Evolutionary conservation across 306 rosid species (phyloP).

Genomic region (Acacia confusa): DNA sequence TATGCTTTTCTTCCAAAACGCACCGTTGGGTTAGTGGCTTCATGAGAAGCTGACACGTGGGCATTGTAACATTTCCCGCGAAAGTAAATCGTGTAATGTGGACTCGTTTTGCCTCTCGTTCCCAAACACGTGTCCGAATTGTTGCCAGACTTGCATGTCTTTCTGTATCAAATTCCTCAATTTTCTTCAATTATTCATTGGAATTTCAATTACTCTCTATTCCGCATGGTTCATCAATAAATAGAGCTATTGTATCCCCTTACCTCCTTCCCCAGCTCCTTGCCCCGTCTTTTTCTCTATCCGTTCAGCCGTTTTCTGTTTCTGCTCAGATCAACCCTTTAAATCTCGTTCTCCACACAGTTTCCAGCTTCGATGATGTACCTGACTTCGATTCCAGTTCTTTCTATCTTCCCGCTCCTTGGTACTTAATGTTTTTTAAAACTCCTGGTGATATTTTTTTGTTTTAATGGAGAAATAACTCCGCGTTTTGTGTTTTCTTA

Average conservation of each 20-base stretch:
- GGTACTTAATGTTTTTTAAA: conserved; percentile 40
- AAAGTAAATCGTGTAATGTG: too few species aligned
- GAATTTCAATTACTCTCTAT: conserved; percentile 70
- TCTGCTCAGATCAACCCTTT: conserved; percentile 22
- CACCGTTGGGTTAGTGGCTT: too few species aligned
- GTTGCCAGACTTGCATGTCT: conserved; percentile 69
- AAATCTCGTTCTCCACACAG: conserved; percentile 33
- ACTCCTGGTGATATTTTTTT: not conserved
- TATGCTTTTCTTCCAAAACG: too few species aligned
- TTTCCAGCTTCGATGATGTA: conserved; percentile 37
- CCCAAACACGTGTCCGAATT: conserved; percentile 55
- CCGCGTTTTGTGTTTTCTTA: too few species aligned
- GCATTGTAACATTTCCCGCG: too few species aligned
- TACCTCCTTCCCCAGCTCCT: conserved; percentile 40
- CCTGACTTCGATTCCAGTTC: conserved; percentile 42
- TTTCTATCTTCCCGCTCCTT: conserved; percentile 69
- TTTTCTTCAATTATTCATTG: conserved; percentile 85
- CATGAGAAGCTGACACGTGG: too few species aligned
- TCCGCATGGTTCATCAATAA: conserved; percentile 82
- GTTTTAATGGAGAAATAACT: not conserved
- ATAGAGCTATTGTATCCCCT: conserved; percentile 61
- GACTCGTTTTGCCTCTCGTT: not conserved
- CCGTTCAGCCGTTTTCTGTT: conserved; percentile 24
- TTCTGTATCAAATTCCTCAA: conserved; percentile 71
- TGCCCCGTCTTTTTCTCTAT: conserved; percentile 33